Evolutionary conservation across 352 stramenopile species (phyloP).

Genomic region (Phytophthora kernoviae): DNA sequence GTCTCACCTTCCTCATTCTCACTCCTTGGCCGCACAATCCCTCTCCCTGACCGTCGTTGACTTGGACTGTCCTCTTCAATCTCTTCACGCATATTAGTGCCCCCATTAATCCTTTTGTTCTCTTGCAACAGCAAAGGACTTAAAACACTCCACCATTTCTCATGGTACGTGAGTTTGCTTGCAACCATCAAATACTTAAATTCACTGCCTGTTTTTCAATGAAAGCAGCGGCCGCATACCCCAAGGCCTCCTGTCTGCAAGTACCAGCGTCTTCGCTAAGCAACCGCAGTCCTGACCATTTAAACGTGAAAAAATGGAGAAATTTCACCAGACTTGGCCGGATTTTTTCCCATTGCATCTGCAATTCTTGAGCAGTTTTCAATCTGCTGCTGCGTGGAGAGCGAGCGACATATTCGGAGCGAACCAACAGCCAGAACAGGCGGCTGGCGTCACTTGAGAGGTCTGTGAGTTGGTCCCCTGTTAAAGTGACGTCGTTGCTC

Average conservation of each 20-base stretch:
- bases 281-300: background rate
- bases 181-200: conserved; percentile 8
- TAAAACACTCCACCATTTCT: conserved; percentile 7
- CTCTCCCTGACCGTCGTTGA: background rate
- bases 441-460: background rate
- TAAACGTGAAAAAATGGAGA: background rate
- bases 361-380: background rate
- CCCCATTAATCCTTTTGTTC: background rate
- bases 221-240: background rate
- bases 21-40: background rate
- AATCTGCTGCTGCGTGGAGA: background rate
- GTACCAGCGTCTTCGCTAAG: background rate
- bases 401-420: background rate
- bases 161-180: conserved; percentile 10
- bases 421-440: conserved; percentile 1
- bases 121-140: conserved; percentile 7
- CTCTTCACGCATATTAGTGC: conserved; percentile 11
- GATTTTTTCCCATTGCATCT: background rate
- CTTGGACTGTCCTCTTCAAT: too few relatives aligned
- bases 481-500: background rate
- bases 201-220: background rate
- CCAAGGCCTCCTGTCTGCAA: background rate
- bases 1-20: conserved; percentile 3
- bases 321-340: background rate
- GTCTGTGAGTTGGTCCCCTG: background rate